Conservation (phyloP, 495 filamentous ascomycete species). For the Podospora fimiseda region DNA sequence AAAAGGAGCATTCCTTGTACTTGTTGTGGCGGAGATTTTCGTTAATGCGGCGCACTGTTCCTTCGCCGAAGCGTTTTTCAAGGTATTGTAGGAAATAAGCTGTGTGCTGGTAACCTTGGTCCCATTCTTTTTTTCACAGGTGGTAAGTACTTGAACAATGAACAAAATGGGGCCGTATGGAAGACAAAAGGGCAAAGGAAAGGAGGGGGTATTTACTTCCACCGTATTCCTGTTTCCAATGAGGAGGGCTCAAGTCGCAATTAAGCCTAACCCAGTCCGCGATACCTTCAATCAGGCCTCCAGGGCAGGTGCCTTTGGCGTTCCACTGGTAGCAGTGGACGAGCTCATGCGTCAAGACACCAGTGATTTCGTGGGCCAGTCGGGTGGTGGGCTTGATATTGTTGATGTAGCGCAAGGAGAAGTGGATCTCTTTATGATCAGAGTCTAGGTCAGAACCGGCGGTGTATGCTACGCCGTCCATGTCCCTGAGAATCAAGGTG, state of each 20-base stretch:
- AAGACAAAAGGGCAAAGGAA: not conserved
- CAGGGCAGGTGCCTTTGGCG: slow-evolving; percentile 55
- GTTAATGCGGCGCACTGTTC: slow-evolving; percentile 69
- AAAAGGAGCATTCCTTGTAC: slow-evolving; percentile 60
- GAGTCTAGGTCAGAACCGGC: slow-evolving; percentile 70
- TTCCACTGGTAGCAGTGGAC: slow-evolving; percentile 94
- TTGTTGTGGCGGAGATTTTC: slow-evolving; percentile 53
- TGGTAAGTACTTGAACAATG: no score
- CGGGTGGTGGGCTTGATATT: slow-evolving; percentile 33
- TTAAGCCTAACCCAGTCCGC: slow-evolving; percentile 88
- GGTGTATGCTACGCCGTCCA: slow-evolving; percentile 84
- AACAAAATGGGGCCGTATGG: no score
- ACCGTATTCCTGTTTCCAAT: slow-evolving; percentile 61
- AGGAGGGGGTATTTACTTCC: slow-evolving; percentile 9
- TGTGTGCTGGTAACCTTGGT: slow-evolving; percentile 87
- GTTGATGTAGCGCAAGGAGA: slow-evolving; percentile 70
- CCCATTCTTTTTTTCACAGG: slow-evolving; percentile 53
- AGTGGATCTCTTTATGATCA: slow-evolving; percentile 93
- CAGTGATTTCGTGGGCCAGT: slow-evolving; percentile 61
- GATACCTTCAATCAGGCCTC: slow-evolving; percentile 84
- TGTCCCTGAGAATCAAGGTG: slow-evolving; percentile 75
- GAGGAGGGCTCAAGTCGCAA: slow-evolving; percentile 66
- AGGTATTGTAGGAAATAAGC: slow-evolving; percentile 84
- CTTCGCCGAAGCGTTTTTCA: slow-evolving; percentile 57
- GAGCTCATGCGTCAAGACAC: slow-evolving; percentile 86